These are phyloP conservation scores for Cladosporium sp. DNA, from an alignment of 2,329 filamentous ascomycete genomes.

Conservation along the genomic window DNA sequence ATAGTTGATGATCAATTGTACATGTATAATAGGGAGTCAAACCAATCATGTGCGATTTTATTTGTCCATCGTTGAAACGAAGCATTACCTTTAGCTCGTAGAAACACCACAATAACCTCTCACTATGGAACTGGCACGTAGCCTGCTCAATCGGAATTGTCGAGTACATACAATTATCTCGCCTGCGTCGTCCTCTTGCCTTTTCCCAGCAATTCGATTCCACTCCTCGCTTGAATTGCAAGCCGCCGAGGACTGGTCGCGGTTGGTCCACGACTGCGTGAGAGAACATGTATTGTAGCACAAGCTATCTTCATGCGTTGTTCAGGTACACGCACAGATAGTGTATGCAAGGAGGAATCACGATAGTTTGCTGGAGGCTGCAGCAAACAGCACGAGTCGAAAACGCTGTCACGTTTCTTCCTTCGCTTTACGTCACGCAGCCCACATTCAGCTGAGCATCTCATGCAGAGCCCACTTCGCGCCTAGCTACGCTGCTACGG, in stretches of 20 bases:
- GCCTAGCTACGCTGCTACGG: slow-evolving; percentile 1
- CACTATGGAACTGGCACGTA: not conserved
- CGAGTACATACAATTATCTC: not conserved
- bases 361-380: not conserved
- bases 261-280: not conserved
- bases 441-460: slow-evolving; percentile 7
- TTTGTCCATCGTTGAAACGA: too few relatives aligned
- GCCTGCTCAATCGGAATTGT: not conserved
- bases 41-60: not conserved
- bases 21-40: not conserved
- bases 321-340: not conserved
- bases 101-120: not conserved
- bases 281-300: not conserved
- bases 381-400: slow-evolving; percentile 4
- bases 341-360: not conserved
- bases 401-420: not conserved
- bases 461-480: slow-evolving; percentile 15
- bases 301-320: not conserved
- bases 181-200: not conserved
- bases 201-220: not conserved
- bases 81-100: too few relatives aligned
- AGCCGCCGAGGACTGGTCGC: not conserved
- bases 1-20: not conserved
- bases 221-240: not conserved
- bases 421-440: slow-evolving; percentile 58